phyloP scores from a whole-genome alignment of 495 filamentous ascomycete genomes.

The Niebla homalea region DNA sequence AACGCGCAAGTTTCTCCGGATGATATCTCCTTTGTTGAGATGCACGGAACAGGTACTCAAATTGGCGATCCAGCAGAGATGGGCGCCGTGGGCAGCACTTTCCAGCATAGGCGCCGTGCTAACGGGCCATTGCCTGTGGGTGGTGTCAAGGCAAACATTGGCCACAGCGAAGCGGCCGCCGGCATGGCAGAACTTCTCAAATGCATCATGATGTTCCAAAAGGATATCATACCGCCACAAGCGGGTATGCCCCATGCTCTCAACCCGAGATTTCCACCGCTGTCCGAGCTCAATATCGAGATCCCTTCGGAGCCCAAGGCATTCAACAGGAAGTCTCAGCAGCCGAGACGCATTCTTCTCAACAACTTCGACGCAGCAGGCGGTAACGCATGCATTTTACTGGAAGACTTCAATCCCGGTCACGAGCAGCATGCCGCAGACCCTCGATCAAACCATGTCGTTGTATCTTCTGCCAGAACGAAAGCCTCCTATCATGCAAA shows the following conservation, averaged over 20 bases:
- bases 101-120: slow-evolving; percentile 8
- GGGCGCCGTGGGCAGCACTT: slow-evolving; percentile 19
- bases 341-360: slow-evolving; percentile 16
- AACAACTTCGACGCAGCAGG: slow-evolving; percentile 30
- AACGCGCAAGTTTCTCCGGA: slow-evolving; percentile 32
- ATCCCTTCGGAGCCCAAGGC: slow-evolving; percentile 25
- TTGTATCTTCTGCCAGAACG: slow-evolving; percentile 21
- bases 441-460: slow-evolving; percentile 13
- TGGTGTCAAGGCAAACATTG: slow-evolving; percentile 50
- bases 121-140: slow-evolving; percentile 56
- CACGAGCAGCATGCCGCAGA: slow-evolving; percentile 1
- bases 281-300: slow-evolving; percentile 20
- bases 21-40: slow-evolving; percentile 38
- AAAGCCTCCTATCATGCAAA: slow-evolving; percentile 21
- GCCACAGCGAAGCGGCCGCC: slow-evolving; percentile 28
- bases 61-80: slow-evolving; percentile 28
- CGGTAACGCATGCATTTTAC: slow-evolving; percentile 23
- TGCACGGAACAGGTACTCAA: slow-evolving; percentile 35
- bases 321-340: no score
- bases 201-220: slow-evolving; percentile 22
- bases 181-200: slow-evolving; percentile 25
- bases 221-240: slow-evolving; percentile 26
- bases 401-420: slow-evolving; percentile 15
- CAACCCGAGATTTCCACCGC: slow-evolving; percentile 21
- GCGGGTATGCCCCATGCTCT: slow-evolving; percentile 32